phyloP scores from a whole-genome alignment of 1,139 yeast genomes.

The Nakaseomyces sp. region DNA sequence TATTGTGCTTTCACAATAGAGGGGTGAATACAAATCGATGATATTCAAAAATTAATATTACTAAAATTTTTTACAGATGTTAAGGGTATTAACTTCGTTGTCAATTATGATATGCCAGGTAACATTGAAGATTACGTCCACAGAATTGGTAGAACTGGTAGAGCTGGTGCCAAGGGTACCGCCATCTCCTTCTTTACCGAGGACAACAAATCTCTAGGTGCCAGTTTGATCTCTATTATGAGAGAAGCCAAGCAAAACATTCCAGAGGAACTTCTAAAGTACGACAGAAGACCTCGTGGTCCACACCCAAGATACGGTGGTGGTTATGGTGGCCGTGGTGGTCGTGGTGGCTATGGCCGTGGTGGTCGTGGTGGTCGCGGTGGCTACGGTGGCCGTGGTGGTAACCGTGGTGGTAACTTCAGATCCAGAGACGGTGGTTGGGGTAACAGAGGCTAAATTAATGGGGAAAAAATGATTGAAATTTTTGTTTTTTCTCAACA shows the following conservation, averaged over 20 bases:
- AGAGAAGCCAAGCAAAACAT: slow-evolving; percentile 91
- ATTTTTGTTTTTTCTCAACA: neutral
- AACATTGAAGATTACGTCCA: slow-evolving; percentile 93
- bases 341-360: slow-evolving; percentile 41
- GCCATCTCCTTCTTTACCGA: slow-evolving; percentile 93
- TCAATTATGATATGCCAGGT: slow-evolving; percentile 96
- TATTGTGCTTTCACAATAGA: too few relatives aligned
- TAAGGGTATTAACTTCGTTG: slow-evolving; percentile 88
- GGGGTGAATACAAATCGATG: too few relatives aligned
- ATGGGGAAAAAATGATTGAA: too few relatives aligned
- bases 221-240: slow-evolving; percentile 81
- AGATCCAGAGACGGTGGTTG: slow-evolving; percentile 28
- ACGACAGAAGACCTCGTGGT: slow-evolving; percentile 38
- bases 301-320: slow-evolving; percentile 48
- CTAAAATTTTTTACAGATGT: slow-evolving; percentile 51
- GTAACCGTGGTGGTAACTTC: slow-evolving; percentile 18
- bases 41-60: too few relatives aligned
- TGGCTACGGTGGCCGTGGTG: slow-evolving; percentile 32
- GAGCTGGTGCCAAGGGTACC: slow-evolving; percentile 95
- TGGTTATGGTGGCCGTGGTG: slow-evolving; percentile 45
- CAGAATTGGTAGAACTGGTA: slow-evolving; percentile 86
- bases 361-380: slow-evolving; percentile 35
- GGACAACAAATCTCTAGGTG: slow-evolving; percentile 80
- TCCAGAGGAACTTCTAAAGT: slow-evolving; percentile 48
- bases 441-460: slow-evolving; percentile 20